phyloP scores from a whole-genome alignment of 495 filamentous ascomycete genomes.

The Hypoxylon subgilvum region DNA sequence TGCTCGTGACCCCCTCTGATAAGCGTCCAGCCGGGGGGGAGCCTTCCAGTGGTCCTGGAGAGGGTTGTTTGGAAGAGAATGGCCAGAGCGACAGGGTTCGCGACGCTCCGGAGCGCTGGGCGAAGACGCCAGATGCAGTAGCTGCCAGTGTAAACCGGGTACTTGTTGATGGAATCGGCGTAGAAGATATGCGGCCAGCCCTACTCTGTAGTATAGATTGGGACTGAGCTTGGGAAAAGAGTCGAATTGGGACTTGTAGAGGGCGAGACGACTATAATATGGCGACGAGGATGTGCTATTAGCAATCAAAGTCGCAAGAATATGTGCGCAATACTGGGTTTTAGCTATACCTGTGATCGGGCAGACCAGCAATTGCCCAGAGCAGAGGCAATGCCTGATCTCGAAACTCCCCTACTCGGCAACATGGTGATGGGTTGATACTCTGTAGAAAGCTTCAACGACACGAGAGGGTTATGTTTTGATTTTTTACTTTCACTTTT shows the following conservation, averaged over 20 bases:
- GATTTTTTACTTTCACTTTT: background rate
- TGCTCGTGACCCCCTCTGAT: too few species aligned
- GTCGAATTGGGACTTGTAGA: constrained; percentile 18
- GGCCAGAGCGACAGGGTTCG: constrained; percentile 44
- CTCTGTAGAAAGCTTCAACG: background rate
- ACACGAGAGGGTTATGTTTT: background rate
- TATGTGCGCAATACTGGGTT: constrained; percentile 7
- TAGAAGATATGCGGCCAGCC: background rate
- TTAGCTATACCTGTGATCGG: constrained; percentile 41
- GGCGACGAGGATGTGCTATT: constrained; percentile 13
- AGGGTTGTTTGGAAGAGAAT: constrained; percentile 30
- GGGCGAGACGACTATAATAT: constrained; percentile 16
- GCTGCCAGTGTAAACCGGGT: constrained; percentile 5
- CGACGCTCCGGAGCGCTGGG: constrained; percentile 37
- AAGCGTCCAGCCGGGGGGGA: too few species aligned
- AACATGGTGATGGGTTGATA: constrained; percentile 50
- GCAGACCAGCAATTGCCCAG: constrained; percentile 43
- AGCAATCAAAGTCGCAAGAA: constrained; percentile 18
- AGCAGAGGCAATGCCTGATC: constrained; percentile 49
- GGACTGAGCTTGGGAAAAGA: constrained; percentile 32
- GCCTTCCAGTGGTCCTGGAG: constrained; percentile 7
- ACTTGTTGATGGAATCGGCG: background rate
- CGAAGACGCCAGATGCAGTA: constrained; percentile 33
- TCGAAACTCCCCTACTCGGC: constrained; percentile 59
- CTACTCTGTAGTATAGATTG: constrained; percentile 16